These are phyloP conservation scores for Eurotiales sp. DNA, from an alignment of 2,329 filamentous ascomycete genomes.

Conservation along the genomic window DNA sequence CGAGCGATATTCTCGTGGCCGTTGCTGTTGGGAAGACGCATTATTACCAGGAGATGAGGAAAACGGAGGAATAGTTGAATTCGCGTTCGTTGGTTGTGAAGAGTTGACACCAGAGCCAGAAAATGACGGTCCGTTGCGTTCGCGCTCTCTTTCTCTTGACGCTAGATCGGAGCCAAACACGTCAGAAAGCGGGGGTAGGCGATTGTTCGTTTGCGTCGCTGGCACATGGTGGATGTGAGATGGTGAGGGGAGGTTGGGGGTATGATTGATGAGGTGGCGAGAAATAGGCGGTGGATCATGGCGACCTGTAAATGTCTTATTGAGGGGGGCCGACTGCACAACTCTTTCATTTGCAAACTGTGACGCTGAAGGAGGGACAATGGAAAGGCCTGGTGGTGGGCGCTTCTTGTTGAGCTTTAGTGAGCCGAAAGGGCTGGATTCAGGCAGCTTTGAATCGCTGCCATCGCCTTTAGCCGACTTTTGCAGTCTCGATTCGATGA, in stretches of 20 bases:
- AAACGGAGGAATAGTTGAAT: conserved; percentile 63
- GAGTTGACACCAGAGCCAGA: conserved; percentile 61
- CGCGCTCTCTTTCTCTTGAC: conserved; percentile 34
- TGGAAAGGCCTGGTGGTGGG: conserved; percentile 82
- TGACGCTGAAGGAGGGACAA: conserved; percentile 88
- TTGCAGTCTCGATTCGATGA: conserved; percentile 88
- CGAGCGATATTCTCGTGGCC: conserved; percentile 84
- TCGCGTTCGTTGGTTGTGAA: conserved; percentile 61
- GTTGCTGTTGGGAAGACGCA: conserved; percentile 48
- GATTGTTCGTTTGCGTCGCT: conserved; percentile 83
- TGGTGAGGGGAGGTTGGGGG: conserved; percentile 75
- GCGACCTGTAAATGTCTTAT: conserved; percentile 91
- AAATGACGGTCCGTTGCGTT: conserved; percentile 36
- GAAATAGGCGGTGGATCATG: conserved; percentile 73
- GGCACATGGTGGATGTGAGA: conserved; percentile 90
- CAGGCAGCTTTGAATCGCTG: conserved; percentile 54
- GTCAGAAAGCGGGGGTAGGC: conserved; percentile 87
- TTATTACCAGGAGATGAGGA: conserved; percentile 64
- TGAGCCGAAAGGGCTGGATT: conserved; percentile 39
- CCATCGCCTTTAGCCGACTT: conserved; percentile 79
- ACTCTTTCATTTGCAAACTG: conserved; percentile 92
- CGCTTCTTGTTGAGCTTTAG: conserved; percentile 45
- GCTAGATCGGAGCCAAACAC: conserved; percentile 79
- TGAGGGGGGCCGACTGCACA: conserved; percentile 91
- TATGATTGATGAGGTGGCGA: conserved; percentile 74